phyloP scores from a whole-genome alignment of 257 asterid species.

The Penstemon davidsonii region DNA sequence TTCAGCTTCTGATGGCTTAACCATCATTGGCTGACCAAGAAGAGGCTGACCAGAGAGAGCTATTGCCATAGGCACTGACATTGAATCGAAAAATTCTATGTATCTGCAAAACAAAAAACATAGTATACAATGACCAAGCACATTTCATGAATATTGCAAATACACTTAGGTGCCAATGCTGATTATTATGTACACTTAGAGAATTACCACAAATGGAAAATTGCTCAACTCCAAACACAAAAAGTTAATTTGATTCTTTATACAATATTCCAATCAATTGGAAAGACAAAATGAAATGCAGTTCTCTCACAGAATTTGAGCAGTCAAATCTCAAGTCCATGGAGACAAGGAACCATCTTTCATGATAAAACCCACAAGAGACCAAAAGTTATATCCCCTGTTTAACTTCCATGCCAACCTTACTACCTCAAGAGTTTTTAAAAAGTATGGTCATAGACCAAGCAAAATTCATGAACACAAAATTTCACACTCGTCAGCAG shows the following conservation, averaged over 20 bases:
- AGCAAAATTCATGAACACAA: slow-evolving; percentile 5
- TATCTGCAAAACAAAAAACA: slow-evolving; percentile 40
- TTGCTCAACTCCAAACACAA: slow-evolving; percentile 8
- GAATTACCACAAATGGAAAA: slow-evolving; percentile 1
- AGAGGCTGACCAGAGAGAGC: slow-evolving; percentile 76
- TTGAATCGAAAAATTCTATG: slow-evolving; percentile 59
- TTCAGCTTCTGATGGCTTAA: slow-evolving; percentile 82
- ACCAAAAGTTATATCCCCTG: slow-evolving; percentile 9
- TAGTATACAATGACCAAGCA: slow-evolving; percentile 12
- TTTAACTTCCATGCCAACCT: slow-evolving; percentile 1
- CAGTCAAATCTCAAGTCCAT: slow-evolving; percentile 11
- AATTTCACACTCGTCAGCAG: slow-evolving; percentile 1
- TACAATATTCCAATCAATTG: not conserved
- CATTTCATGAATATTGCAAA: not conserved
- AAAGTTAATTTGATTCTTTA: slow-evolving; percentile 7
- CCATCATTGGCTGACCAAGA: slow-evolving; percentile 72
- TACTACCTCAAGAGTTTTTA: slow-evolving; percentile 3
- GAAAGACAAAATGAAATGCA: not conserved
- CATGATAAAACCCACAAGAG: slow-evolving; percentile 11
- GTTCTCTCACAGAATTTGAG: slow-evolving; percentile 1
- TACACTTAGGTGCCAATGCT: slow-evolving; percentile 9
- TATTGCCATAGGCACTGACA: slow-evolving; percentile 82
- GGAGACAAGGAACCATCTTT: slow-evolving; percentile 1
- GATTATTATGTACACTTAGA: not conserved
- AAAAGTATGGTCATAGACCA: not conserved